Percentiles rank a stretch among this genome's conserved stretches.
phyloP scores from a whole-genome alignment of 202 grass and related monocot species.

The Bolboschoenoplectus hybrid region DNA sequence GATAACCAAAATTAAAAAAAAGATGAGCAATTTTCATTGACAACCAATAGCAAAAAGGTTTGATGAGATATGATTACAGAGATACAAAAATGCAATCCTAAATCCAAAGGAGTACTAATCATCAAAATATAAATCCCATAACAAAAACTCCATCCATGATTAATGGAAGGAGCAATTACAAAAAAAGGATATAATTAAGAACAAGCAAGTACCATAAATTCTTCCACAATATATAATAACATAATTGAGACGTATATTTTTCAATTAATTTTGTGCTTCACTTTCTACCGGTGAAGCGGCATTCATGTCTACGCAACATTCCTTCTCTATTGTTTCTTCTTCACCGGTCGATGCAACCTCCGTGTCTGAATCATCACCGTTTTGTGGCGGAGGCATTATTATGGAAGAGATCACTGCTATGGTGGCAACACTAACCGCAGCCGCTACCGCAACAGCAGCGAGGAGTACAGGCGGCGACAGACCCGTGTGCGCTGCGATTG shows the following conservation, averaged over 20 bases:
- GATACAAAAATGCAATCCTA: neutral
- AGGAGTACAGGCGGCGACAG: neutral
- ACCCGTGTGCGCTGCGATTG: slow-evolving; percentile 4
- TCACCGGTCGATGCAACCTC: neutral
- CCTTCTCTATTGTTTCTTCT: neutral
- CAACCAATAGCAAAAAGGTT: neutral
- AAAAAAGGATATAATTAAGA: neutral
- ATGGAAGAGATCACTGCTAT: slow-evolving; percentile 5
- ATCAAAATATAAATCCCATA: slow-evolving; percentile 10
- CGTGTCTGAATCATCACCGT: neutral
- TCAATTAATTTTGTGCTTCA: slow-evolving; percentile 45
- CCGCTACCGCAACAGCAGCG: neutral
- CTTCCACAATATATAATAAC: neutral
- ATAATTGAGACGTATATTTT: neutral
- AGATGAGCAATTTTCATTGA: slow-evolving; percentile 6
- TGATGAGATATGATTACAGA: neutral
- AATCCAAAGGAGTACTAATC: slow-evolving; percentile 2
- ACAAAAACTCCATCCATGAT: neutral
- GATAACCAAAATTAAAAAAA: neutral
- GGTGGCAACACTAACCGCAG: neutral
- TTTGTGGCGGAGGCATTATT: neutral
- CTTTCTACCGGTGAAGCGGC: slow-evolving; percentile 1
- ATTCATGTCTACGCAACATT: neutral
- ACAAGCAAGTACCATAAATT: neutral
- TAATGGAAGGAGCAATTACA: neutral